phyloP scores from a whole-genome alignment of 2,329 filamentous ascomycete species.

The Botrytis medusae region DNA sequence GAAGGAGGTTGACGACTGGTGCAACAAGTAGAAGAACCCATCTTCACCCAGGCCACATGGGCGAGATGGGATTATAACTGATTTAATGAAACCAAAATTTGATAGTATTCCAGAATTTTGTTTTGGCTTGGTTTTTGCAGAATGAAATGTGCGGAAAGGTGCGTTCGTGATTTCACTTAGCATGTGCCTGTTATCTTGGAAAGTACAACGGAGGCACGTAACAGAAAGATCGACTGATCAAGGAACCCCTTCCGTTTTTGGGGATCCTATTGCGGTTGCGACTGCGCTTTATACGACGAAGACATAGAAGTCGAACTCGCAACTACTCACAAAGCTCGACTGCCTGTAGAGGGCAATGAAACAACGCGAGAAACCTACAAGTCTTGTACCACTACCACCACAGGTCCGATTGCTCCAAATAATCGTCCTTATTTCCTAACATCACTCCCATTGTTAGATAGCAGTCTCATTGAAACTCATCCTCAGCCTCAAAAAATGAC shows the following conservation, averaged over 20 bases:
- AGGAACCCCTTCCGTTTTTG: not conserved
- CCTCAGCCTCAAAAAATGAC: not conserved
- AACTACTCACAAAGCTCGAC: too few species aligned
- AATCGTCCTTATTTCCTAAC: not conserved
- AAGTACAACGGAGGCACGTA: not conserved
- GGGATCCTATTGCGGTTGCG: not conserved
- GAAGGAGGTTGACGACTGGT: constrained; percentile 36
- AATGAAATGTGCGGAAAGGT: not conserved
- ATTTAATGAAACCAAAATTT: constrained; percentile 6
- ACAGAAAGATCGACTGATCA: not conserved
- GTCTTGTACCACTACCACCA: not conserved
- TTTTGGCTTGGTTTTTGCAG: not conserved
- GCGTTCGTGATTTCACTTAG: not conserved
- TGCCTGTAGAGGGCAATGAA: not conserved
- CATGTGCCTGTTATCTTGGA: not conserved
- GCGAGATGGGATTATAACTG: constrained; percentile 4
- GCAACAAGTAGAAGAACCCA: constrained; percentile 32
- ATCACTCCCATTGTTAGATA: not conserved
- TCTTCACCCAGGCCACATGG: constrained; percentile 3
- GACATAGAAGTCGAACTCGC: not conserved
- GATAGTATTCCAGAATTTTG: not conserved
- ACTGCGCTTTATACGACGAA: not conserved
- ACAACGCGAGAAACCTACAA: not conserved
- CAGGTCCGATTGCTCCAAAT: not conserved
- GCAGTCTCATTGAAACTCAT: not conserved